A percentile compares a stretch with the other conserved stretches of the same genome.
Conservation (phyloP, 495 filamentous ascomycete genomes). For the Daldinia decipiens region DNA sequence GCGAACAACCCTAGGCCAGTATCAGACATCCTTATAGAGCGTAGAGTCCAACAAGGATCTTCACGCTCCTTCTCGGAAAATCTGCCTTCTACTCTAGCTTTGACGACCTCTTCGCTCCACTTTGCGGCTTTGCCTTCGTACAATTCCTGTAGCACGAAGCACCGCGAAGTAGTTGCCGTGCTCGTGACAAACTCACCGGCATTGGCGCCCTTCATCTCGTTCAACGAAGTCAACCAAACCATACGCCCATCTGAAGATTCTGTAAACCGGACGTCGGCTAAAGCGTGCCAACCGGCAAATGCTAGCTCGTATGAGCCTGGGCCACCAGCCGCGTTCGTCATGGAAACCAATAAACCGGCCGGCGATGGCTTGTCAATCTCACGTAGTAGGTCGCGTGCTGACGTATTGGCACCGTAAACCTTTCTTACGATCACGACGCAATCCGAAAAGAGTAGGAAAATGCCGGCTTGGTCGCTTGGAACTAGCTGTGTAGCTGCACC, state of each 20-base stretch:
- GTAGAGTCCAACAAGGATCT: constrained; percentile 79
- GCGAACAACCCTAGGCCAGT: constrained; percentile 74
- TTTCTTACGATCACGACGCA: constrained; percentile 81
- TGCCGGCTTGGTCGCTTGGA: constrained; percentile 62
- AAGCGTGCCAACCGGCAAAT: constrained; percentile 75
- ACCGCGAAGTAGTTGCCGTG: constrained; percentile 63
- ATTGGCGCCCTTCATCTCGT: constrained; percentile 63
- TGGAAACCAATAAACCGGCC: constrained; percentile 63
- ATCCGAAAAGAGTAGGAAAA: constrained; percentile 88
- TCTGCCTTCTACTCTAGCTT: constrained; percentile 85
- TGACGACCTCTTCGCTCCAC: constrained; percentile 85
- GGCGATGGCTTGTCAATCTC: constrained; percentile 82
- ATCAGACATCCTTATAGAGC: constrained; percentile 67
- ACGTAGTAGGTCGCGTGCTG: constrained; percentile 80
- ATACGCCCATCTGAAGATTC: constrained; percentile 78
- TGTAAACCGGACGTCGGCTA: constrained; percentile 78
- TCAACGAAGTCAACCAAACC: constrained; percentile 74
- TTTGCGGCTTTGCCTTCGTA: constrained; percentile 83
- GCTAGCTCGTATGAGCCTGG: constrained; percentile 69
- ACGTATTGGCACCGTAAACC: constrained; percentile 64
- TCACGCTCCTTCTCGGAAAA: constrained; percentile 83
- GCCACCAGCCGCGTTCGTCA: constrained; percentile 64
- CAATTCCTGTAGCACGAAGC: constrained; percentile 72
- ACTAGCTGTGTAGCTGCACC: constrained; percentile 46
- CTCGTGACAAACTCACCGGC: constrained; percentile 59